These are phyloP conservation scores for Fusarium virguliforme DNA, from an alignment of 2,329 filamentous ascomycete genomes.

Conservation along the genomic window DNA sequence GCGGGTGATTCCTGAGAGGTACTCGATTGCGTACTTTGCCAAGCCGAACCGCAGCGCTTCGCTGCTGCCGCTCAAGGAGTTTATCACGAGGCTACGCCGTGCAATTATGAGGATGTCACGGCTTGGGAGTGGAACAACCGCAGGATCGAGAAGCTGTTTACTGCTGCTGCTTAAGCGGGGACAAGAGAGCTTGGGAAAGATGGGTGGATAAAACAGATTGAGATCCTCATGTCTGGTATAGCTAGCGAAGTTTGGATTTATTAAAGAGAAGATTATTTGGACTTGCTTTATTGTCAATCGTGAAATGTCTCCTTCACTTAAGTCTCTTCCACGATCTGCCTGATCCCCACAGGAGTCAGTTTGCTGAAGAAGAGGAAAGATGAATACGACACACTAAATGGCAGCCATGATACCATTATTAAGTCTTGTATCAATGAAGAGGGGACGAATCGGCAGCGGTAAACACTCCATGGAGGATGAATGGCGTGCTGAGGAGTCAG, in stretches of 20 bases:
- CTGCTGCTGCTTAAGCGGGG: background rate
- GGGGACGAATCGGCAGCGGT: no score
- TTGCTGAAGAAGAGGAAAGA: no score
- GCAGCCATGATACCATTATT: no score
- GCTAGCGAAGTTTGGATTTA: slow-evolving; percentile 6
- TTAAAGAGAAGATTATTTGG: background rate
- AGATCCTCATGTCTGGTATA: background rate
- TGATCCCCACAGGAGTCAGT: no score
- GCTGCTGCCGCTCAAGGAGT: slow-evolving; percentile 52
- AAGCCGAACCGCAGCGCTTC: slow-evolving; percentile 54
- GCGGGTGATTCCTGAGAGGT: slow-evolving; percentile 49
- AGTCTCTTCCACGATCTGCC: no score
- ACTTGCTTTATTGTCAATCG: no score
- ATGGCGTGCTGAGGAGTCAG: no score
- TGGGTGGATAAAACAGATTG: background rate
- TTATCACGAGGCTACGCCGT: slow-evolving; percentile 49
- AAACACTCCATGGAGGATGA: no score
- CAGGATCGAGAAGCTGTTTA: slow-evolving; percentile 49
- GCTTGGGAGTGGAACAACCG: slow-evolving; percentile 55
- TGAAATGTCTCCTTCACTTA: no score
- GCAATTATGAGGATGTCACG: slow-evolving; percentile 53
- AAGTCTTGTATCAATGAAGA: no score
- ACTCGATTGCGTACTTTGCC: slow-evolving; percentile 51
- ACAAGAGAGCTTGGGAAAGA: background rate
- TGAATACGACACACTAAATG: no score